A percentile compares a stretch with the other conserved stretches of the same genome.
Conservation (phyloP, 164 flowering plant species). For the Taxillus chinensis region DNA sequence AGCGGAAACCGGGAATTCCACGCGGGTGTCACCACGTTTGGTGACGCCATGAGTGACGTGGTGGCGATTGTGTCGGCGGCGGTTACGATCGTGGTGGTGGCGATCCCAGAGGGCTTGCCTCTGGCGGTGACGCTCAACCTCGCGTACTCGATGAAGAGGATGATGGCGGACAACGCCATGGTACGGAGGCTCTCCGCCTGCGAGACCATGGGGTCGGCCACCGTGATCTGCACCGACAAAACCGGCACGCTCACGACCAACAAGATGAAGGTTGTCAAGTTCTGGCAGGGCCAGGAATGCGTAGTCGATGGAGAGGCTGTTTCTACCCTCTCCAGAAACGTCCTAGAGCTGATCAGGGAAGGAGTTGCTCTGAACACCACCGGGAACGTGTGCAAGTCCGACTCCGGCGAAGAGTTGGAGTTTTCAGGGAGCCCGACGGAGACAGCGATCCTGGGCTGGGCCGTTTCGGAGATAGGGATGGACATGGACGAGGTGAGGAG, state of each 20-base stretch:
- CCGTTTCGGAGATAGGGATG: conserved; percentile 29
- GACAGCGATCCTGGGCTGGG: conserved; percentile 54
- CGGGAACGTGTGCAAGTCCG: conserved; percentile 24
- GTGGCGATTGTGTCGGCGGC: neutral
- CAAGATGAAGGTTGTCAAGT: neutral
- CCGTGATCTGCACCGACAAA: too few species aligned
- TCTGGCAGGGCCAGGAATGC: neutral
- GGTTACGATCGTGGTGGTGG: neutral
- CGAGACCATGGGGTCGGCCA: too few species aligned
- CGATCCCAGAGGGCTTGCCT: too few species aligned
- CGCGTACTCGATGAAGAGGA: too few species aligned
- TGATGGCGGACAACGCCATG: too few species aligned
- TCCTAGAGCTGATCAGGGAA: conserved; percentile 27
- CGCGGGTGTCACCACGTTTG: neutral
- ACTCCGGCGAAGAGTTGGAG: conserved; percentile 18
- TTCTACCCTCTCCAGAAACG: neutral
- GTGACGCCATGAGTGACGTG: neutral
- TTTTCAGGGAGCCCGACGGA: conserved; percentile 65
- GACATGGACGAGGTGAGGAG: conserved; percentile 24
- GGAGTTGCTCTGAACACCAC: conserved; percentile 49
- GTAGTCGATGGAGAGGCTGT: neutral
- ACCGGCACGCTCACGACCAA: neutral
- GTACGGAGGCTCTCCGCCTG: too few species aligned
- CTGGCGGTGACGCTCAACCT: too few species aligned
- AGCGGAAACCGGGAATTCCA: too few species aligned